Evolutionary conservation across 2,329 filamentous ascomycete genomes (phyloP).

Genomic region (Stachybotrys chartarum): DNA sequence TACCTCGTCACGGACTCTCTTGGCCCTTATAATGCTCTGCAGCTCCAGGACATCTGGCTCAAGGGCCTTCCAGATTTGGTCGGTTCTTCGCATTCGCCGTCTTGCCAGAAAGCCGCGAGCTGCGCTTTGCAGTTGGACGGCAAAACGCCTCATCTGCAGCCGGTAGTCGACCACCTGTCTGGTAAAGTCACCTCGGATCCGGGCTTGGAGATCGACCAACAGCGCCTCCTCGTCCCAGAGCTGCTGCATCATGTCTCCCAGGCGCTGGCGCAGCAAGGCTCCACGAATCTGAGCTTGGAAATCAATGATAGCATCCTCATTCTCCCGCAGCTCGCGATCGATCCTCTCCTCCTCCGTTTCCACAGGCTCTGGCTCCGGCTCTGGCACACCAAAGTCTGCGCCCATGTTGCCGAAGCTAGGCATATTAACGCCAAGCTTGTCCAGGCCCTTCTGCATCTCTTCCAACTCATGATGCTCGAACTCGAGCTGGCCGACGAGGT

Average conservation of each 20-base stretch:
- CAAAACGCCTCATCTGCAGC: conserved; percentile 75
- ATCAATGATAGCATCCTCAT: conserved; percentile 65
- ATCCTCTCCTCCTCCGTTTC: conserved; percentile 90
- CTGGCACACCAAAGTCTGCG: conserved; percentile 79
- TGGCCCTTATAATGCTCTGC: conserved; percentile 73
- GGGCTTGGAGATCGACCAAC: conserved; percentile 76
- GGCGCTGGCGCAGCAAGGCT: conserved; percentile 65
- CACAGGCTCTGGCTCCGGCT: conserved; percentile 67
- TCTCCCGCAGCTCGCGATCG: conserved; percentile 72
- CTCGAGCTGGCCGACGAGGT: conserved; percentile 90
- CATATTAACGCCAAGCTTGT: conserved; percentile 92
- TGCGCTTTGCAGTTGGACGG: conserved; percentile 70
- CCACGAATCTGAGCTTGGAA: conserved; percentile 84
- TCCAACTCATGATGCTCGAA: conserved; percentile 98
- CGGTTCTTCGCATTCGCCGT: conserved; percentile 51
- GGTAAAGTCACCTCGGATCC: conserved; percentile 80
- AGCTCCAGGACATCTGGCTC: conserved; percentile 69
- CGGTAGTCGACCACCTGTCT: conserved; percentile 78
- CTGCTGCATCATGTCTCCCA: conserved; percentile 78
- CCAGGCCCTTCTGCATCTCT: conserved; percentile 91
- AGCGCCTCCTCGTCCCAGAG: conserved; percentile 81
- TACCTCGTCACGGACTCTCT: conserved; percentile 54
- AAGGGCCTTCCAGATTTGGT: conserved; percentile 61
- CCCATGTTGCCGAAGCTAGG: conserved; percentile 97
- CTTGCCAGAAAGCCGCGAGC: conserved; percentile 70